Conservation (phyloP, 2,329 filamentous ascomycete species). For the Venturia aucupariae region DNA sequence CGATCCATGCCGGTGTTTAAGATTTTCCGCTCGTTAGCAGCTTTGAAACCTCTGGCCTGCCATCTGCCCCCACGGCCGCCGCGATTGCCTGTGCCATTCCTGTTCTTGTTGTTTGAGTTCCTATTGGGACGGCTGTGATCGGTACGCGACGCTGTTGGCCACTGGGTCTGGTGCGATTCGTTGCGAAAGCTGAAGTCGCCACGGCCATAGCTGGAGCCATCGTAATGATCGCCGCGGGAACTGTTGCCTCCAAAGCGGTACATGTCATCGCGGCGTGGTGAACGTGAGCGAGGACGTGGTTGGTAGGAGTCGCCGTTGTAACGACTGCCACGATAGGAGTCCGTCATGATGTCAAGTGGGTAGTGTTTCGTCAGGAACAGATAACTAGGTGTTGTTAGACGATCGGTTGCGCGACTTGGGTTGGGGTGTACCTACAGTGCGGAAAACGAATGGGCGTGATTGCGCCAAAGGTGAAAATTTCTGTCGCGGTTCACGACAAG, state of each 20-base stretch:
- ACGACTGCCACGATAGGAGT: background rate
- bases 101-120: background rate
- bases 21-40: slow-evolving; percentile 36
- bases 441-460: background rate
- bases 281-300: slow-evolving; percentile 1
- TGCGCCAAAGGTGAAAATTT: background rate
- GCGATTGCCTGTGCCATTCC: background rate
- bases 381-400: background rate
- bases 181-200: slow-evolving; percentile 28
- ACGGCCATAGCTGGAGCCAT: background rate
- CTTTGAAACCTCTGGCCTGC: slow-evolving; percentile 19
- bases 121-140: slow-evolving; percentile 13
- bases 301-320: slow-evolving; percentile 1
- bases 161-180: slow-evolving; percentile 20
- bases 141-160: slow-evolving; percentile 23
- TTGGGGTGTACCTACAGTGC: background rate
- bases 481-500: too few relatives aligned
- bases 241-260: slow-evolving; percentile 3
- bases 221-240: background rate
- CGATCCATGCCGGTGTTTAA: slow-evolving; percentile 33
- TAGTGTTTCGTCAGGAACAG: background rate
- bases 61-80: slow-evolving; percentile 5
- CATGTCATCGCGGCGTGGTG: slow-evolving; percentile 3
- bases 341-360: background rate
- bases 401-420: background rate